phyloP scores from a whole-genome alignment of 352 stramenopile species.

The Pythium apleroticum region DNA sequence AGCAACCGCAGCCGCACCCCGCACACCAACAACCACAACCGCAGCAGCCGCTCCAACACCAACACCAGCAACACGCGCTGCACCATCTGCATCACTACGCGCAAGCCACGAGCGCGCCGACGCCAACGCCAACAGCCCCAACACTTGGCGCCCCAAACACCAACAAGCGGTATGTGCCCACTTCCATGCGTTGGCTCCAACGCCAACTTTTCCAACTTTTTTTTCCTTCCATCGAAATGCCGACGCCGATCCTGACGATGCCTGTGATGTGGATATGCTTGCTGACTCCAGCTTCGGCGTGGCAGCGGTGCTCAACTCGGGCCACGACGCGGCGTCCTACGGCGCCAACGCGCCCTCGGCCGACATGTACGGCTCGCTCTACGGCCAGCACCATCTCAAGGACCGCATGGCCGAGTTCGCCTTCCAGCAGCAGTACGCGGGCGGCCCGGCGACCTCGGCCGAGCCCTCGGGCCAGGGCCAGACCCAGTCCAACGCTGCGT shows the following conservation, averaged over 20 bases:
- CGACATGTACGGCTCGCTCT: slow-evolving; percentile 24
- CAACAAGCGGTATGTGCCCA: slow-evolving; percentile 26
- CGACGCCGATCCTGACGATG: too few species aligned
- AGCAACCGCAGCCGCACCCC: slow-evolving; percentile 19
- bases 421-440: slow-evolving; percentile 25
- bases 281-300: slow-evolving; percentile 22
- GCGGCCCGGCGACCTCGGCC: neutral
- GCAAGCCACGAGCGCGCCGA: slow-evolving; percentile 7
- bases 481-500: slow-evolving; percentile 10
- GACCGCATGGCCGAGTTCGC: slow-evolving; percentile 25
- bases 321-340: slow-evolving; percentile 18
- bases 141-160: slow-evolving; percentile 2
- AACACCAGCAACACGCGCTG: slow-evolving; percentile 10
- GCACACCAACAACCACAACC: slow-evolving; percentile 30
- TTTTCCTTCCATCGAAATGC: slow-evolving; percentile 24
- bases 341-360: slow-evolving; percentile 10
- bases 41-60: slow-evolving; percentile 25
- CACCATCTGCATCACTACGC: slow-evolving; percentile 19
- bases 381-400: slow-evolving; percentile 23
- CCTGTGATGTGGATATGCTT: neutral
- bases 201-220: slow-evolving; percentile 7
- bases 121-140: slow-evolving; percentile 9
- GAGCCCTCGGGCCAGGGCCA: neutral
- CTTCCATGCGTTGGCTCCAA: neutral
- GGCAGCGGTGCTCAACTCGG: slow-evolving; percentile 21